Conservation (phyloP, 768 basidiomycete species). For the Podaxis mareebaensis region DNA sequence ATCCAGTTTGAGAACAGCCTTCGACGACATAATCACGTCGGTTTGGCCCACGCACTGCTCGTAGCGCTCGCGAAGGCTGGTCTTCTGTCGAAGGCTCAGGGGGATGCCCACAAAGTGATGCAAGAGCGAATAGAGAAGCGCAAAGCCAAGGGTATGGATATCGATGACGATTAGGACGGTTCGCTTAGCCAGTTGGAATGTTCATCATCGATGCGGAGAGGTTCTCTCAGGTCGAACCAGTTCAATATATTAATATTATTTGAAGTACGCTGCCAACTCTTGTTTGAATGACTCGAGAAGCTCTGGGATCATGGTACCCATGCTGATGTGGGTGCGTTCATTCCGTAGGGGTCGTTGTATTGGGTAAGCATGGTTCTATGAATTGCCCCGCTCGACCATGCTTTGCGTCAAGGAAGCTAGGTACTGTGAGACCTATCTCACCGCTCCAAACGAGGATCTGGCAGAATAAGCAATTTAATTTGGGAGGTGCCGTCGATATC, state of each 20-base stretch:
- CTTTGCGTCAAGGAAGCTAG: neutral
- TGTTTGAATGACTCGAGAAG: constrained; percentile 10
- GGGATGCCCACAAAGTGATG: constrained; percentile 45
- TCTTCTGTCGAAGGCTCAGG: constrained; percentile 53
- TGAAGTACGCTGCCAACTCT: neutral
- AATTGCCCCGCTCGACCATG: neutral
- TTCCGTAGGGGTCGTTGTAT: constrained; percentile 14
- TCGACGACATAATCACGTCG: constrained; percentile 84
- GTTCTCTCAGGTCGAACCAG: constrained; percentile 8
- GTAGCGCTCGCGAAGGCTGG: constrained; percentile 72
- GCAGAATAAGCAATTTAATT: neutral
- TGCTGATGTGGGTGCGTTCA: constrained; percentile 10
- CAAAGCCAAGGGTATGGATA: constrained; percentile 44
- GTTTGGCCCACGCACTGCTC: constrained; percentile 75
- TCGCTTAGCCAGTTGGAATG: neutral
- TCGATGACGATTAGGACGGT: constrained; percentile 44
- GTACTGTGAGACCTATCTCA: neutral
- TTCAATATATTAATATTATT: constrained; percentile 17
- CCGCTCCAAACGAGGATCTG: neutral
- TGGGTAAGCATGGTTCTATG: constrained; percentile 14
- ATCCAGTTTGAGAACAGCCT: constrained; percentile 84
- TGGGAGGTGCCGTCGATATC: neutral
- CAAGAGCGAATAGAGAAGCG: constrained; percentile 45
- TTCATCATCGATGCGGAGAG: constrained; percentile 1
- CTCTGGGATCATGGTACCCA: constrained; percentile 10